Conservation (phyloP, 768 basidiomycete genomes). For the Termitomyces eurrhizus region DNA sequence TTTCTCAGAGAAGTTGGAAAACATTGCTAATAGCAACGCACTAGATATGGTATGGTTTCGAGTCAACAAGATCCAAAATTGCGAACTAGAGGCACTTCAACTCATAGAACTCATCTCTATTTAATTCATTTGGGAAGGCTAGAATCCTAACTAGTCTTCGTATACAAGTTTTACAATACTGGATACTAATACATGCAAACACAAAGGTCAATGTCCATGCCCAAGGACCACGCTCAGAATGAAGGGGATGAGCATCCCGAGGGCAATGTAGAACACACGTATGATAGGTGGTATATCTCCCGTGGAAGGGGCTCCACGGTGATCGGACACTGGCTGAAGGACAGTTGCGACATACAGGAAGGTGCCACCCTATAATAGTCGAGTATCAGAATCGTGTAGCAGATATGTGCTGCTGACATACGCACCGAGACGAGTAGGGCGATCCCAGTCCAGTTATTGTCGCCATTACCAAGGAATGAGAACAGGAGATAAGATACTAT, state of each 20-base stretch:
- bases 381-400: neutral
- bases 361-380: conserved; percentile 67
- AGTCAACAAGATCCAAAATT: neutral
- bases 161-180: neutral
- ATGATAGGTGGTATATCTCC: conserved; percentile 40
- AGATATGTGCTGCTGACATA: conserved; percentile 5
- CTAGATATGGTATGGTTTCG: too few relatives aligned
- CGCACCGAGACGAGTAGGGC: conserved; percentile 83
- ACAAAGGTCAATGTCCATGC: conserved; percentile 47
- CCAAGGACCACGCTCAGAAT: conserved; percentile 55
- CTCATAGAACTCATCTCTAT: neutral
- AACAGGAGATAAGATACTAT: conserved; percentile 72
- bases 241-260: conserved; percentile 73
- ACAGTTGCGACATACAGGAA: conserved; percentile 94
- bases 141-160: neutral
- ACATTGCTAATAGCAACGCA: neutral
- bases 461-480: conserved; percentile 44
- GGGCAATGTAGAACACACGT: conserved; percentile 51
- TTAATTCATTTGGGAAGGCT: neutral
- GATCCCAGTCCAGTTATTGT: conserved; percentile 62
- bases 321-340: conserved; percentile 68
- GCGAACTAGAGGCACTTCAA: neutral
- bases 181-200: conserved; percentile 2
- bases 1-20: neutral
- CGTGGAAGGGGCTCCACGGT: conserved; percentile 27